Base-by-base conservation (phyloP, 352 stramenopile genomes). In the Phytophthora chlamydospora region DNA sequence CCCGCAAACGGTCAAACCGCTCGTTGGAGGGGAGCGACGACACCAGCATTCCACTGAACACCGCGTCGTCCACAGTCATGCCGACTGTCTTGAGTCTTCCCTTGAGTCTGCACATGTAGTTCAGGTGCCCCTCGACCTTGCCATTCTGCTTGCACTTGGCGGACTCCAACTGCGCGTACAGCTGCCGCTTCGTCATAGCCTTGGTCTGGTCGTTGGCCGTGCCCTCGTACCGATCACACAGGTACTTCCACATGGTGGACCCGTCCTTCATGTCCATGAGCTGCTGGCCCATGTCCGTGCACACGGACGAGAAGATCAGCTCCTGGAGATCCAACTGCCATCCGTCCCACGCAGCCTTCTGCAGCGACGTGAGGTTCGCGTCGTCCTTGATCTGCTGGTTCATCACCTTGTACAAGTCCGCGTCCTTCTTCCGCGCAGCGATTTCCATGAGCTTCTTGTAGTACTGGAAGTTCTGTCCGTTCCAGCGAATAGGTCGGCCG, bases 31-130 rank as follows among this genome's bases (percentile, higher is more conserved):
- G 51, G 39, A 43, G 41, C 7, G 51, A 59, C 9, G 50, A 48
- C 14, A 49, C 51, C 41, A 59, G 41, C 31, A 59, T 59, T 32
- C 51, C 51, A 16, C 12, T 51, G 51, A 59, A 59, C 12, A 59
- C 41, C 4, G 31, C 21, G 13, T 45, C 40, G n/a, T 60, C 41
- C 6, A 60, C 9, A 12, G 29, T 51, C 54, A 55, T 62, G 12
- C 54, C 44, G 31, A 49, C n/a, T 3, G 54, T 49, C 29, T 48
- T 55, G 12, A 49, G 44, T 38, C 43, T 33, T 29, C 9, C 11
- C 7, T 49, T 7, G 2, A 59, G 39, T 1, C 40, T 31, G 17
- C 34, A 55, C 54, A 62, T 55, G 43, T 47, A 55, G 43, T 55
- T 62, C 0, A 55, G 27, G n/a, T 62, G 36, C 2, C 24, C 54